Percentiles rank a stretch among this genome's conserved stretches.
These are phyloP conservation scores for Irpex sp. DNA, from an alignment of 1,284 basidiomycete species.

Conservation along the genomic window DNA sequence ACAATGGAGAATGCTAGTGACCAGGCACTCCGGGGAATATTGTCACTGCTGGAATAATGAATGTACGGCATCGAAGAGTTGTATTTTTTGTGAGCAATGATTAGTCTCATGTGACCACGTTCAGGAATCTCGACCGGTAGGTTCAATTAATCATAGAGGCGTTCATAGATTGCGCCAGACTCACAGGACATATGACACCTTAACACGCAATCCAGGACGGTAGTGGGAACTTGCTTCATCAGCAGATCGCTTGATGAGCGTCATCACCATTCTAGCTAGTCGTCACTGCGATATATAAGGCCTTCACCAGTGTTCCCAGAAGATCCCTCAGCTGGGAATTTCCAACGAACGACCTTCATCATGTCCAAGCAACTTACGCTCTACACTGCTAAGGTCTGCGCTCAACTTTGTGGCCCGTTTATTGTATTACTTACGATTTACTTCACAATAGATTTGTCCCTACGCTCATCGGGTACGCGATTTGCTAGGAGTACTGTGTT, in stretches of 20 bases:
- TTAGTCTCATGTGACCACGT: too few species aligned
- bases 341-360: background rate
- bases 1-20: too few species aligned
- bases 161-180: background rate
- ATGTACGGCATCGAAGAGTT: background rate
- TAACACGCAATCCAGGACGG: background rate
- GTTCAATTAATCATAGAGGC: background rate
- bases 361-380: slow-evolving; percentile 41
- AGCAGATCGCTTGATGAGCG: slow-evolving; percentile 6
- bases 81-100: too few species aligned
- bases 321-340: background rate
- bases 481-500: background rate
- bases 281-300: background rate
- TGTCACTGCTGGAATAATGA: too few species aligned
- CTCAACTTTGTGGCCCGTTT: slow-evolving; percentile 1
- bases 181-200: background rate
- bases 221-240: background rate
- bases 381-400: slow-evolving; percentile 42
- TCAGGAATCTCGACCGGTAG: too few species aligned
- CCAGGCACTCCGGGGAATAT: too few species aligned
- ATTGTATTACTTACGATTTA: background rate
- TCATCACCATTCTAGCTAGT: background rate
- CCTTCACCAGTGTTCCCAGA: background rate
- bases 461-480: slow-evolving; percentile 42
- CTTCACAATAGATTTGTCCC: slow-evolving; percentile 36